Conservation (phyloP, 768 basidiomycete genomes). For the Russula vinacea region DNA sequence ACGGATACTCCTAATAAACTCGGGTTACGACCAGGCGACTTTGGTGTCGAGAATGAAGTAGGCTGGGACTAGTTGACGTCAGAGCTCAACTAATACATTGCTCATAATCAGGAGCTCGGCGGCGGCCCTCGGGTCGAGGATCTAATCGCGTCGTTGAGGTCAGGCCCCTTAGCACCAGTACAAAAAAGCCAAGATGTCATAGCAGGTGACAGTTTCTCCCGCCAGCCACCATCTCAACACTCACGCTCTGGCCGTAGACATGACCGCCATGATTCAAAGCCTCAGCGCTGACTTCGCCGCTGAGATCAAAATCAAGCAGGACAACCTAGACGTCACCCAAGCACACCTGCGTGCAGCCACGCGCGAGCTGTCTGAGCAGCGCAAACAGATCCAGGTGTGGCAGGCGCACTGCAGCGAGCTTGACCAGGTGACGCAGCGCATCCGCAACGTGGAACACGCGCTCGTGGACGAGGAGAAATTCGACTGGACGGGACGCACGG, state of each 20-base stretch:
- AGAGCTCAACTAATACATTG: constrained; percentile 20
- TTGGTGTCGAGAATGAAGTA: constrained; percentile 90
- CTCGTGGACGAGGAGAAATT: constrained; percentile 74
- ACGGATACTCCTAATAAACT: constrained; percentile 87
- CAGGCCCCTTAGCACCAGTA: constrained; percentile 70
- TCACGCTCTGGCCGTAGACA: constrained; percentile 49
- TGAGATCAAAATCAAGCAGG: constrained; percentile 85
- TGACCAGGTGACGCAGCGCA: constrained; percentile 76
- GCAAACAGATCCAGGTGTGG: constrained; percentile 77
- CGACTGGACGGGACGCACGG: constrained; percentile 82
- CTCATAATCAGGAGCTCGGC: constrained; percentile 54
- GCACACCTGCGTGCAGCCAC: constrained; percentile 86
- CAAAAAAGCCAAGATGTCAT: constrained; percentile 89
- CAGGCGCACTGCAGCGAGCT: constrained; percentile 71
- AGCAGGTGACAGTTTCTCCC: constrained; percentile 47
- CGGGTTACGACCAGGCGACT: constrained; percentile 89
- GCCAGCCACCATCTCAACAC: not conserved
- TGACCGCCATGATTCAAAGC: constrained; percentile 79
- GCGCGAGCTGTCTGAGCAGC: constrained; percentile 84
- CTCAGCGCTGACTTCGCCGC: constrained; percentile 74
- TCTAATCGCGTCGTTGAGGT: constrained; percentile 67
- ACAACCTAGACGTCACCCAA: constrained; percentile 82
- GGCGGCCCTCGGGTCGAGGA: constrained; percentile 75
- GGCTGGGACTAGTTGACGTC: constrained; percentile 31
- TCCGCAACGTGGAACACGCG: constrained; percentile 81